phyloP scores from a whole-genome alignment of 495 filamentous ascomycete genomes.

The Filosporella fistucella region DNA sequence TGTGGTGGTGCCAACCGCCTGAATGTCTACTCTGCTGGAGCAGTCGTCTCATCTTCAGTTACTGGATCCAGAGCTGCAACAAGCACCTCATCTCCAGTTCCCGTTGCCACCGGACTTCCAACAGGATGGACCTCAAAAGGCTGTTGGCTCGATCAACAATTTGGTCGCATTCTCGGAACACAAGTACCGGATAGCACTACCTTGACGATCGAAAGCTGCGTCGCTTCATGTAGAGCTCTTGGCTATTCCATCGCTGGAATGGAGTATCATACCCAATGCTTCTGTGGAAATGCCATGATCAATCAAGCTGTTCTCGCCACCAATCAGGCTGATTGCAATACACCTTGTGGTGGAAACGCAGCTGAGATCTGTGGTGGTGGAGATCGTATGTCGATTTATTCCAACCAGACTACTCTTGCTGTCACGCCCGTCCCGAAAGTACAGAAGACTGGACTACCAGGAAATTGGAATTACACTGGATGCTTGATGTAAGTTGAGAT shows the following conservation, averaged over 20 bases:
- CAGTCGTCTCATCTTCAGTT: background rate
- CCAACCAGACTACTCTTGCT: slow-evolving; percentile 20
- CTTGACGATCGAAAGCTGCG: slow-evolving; percentile 32
- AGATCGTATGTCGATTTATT: slow-evolving; percentile 49
- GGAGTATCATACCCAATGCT: slow-evolving; percentile 39
- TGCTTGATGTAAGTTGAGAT: slow-evolving; percentile 18
- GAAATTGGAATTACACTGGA: slow-evolving; percentile 33
- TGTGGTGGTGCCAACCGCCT: slow-evolving; percentile 15
- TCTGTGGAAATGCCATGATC: slow-evolving; percentile 14
- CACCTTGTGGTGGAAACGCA: slow-evolving; percentile 38
- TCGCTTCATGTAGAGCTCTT: slow-evolving; percentile 29
- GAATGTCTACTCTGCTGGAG: slow-evolving; percentile 19
- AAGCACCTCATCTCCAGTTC: background rate
- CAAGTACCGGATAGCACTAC: slow-evolving; percentile 12
- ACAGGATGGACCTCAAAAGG: slow-evolving; percentile 16
- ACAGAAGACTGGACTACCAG: slow-evolving; percentile 30
- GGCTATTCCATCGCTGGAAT: slow-evolving; percentile 38
- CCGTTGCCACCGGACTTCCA: slow-evolving; percentile 8
- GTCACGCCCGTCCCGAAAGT: slow-evolving; percentile 20
- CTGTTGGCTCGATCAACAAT: slow-evolving; percentile 10
- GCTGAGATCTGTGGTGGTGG: slow-evolving; percentile 41
- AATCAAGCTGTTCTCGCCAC: background rate
- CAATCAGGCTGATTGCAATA: slow-evolving; percentile 38
- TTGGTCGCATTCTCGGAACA: slow-evolving; percentile 9
- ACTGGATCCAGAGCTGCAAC: background rate